phyloP scores from a whole-genome alignment of 257 asterid species.

The Verbascum thapsus region DNA sequence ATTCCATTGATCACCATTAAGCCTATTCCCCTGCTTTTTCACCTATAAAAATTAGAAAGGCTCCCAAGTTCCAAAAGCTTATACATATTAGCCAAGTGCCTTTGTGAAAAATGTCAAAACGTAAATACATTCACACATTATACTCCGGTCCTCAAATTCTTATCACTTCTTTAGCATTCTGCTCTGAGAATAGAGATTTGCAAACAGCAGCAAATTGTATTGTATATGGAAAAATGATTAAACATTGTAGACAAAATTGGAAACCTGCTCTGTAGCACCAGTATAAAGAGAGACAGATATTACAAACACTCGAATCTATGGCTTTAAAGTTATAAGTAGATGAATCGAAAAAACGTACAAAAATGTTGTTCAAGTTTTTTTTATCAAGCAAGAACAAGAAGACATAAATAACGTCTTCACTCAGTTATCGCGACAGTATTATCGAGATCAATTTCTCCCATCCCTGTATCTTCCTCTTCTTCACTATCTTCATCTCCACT shows the following conservation, averaged over 20 bases:
- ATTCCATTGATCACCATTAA: too few species aligned
- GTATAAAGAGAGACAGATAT: not conserved
- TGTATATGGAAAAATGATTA: too few species aligned
- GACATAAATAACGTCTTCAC: slow-evolving; percentile 12
- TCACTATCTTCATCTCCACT: slow-evolving; percentile 90
- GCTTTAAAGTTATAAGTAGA: too few species aligned
- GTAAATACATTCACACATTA: too few species aligned
- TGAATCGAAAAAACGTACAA: not conserved
- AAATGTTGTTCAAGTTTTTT: not conserved
- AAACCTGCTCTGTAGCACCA: not conserved
- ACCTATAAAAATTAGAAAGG: too few species aligned
- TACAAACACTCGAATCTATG: not conserved
- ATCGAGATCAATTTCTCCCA: slow-evolving; percentile 86
- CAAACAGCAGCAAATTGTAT: not conserved
- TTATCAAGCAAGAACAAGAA: not conserved
- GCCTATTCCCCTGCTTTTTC: too few species aligned
- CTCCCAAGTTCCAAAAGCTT: too few species aligned
- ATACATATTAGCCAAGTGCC: too few species aligned
- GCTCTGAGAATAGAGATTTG: too few species aligned
- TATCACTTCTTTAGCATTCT: too few species aligned
- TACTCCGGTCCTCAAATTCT: too few species aligned
- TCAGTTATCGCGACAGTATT: slow-evolving; percentile 56
- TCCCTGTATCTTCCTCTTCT: slow-evolving; percentile 95
- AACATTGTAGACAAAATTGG: not conserved
- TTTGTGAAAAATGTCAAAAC: too few species aligned